Evolutionary conservation across 192 early-diverging fungal species (phyloP).

Genomic region (Coemansia sp.): DNA sequence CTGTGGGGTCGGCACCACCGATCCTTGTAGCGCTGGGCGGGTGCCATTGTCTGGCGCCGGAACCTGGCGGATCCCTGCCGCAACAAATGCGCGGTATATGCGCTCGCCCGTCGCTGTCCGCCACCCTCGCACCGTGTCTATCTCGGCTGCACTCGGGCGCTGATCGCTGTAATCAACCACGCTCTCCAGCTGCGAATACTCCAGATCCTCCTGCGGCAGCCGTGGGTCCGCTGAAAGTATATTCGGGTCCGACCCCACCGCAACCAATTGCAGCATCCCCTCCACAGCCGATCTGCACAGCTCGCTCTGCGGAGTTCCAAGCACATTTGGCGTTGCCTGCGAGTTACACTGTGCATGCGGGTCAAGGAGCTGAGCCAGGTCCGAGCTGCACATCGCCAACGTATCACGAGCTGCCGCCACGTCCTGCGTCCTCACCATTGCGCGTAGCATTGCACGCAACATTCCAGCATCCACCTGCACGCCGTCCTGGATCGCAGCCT

Average conservation of each 20-base stretch:
- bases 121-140: slow-evolving; percentile 9
- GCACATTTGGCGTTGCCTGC: neutral
- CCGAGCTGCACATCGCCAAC: slow-evolving; percentile 16
- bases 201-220: slow-evolving; percentile 9
- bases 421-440: slow-evolving; percentile 13
- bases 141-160: neutral
- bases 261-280: slow-evolving; percentile 8
- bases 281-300: slow-evolving; percentile 10
- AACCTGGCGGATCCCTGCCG: slow-evolving; percentile 34
- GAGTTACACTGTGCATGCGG: neutral
- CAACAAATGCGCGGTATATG: slow-evolving; percentile 36
- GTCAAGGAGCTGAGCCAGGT: slow-evolving; percentile 29
- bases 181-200: slow-evolving; percentile 26
- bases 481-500: slow-evolving; percentile 21
- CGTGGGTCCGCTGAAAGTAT: neutral
- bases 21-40: slow-evolving; percentile 27
- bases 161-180: slow-evolving; percentile 3
- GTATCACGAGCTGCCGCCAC: slow-evolving; percentile 31
- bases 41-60: slow-evolving; percentile 26
- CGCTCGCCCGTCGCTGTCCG: slow-evolving; percentile 36
- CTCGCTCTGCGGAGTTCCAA: slow-evolving; percentile 3
- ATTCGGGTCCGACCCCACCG: slow-evolving; percentile 28
- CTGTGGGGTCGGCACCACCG: slow-evolving; percentile 22
- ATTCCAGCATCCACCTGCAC: neutral
- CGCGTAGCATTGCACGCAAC: slow-evolving; percentile 13